phyloP scores from a whole-genome alignment of 2,329 filamentous ascomycete genomes.

The Plectosphaerella sp. region DNA sequence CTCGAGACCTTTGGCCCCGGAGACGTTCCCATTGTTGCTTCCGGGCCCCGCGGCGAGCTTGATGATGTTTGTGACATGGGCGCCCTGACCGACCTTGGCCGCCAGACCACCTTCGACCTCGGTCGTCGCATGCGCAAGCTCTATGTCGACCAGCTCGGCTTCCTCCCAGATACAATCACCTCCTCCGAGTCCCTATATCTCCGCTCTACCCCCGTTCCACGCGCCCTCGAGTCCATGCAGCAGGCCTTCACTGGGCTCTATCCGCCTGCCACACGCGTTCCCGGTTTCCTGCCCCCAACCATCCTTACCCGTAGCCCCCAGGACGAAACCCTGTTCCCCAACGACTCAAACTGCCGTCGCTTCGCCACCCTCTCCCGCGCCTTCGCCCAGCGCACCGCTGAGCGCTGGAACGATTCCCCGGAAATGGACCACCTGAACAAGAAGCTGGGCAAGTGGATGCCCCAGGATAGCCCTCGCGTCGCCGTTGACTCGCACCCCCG shows the following conservation, averaged over 20 bases:
- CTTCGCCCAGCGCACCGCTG: conserved; percentile 67
- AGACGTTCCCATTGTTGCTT: conserved; percentile 65
- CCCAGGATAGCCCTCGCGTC: conserved; percentile 59
- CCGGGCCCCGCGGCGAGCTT: conserved; percentile 64
- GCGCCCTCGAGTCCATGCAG: conserved; percentile 73
- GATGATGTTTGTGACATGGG: conserved; percentile 78
- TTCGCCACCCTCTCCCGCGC: conserved; percentile 66
- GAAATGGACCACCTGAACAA: conserved; percentile 83
- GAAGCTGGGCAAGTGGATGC: conserved; percentile 82
- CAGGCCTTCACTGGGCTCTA: conserved; percentile 74
- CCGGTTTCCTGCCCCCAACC: conserved; percentile 54
- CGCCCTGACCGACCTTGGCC: conserved; percentile 71
- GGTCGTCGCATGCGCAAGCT: conserved; percentile 64
- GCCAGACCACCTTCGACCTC: conserved; percentile 66
- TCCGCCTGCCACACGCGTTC: conserved; percentile 43
- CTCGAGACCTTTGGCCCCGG: conserved; percentile 76
- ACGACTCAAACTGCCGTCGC: conserved; percentile 66
- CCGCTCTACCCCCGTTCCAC: conserved; percentile 68
- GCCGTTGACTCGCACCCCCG: conserved; percentile 82
- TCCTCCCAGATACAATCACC: conserved; percentile 57
- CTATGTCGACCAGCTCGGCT: conserved; percentile 71
- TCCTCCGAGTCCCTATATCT: conserved; percentile 61
- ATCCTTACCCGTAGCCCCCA: conserved; percentile 60
- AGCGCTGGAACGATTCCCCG: conserved; percentile 68
- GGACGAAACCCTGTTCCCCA: conserved; percentile 78